Percentiles rank a stretch among this genome's conserved stretches.
These are phyloP conservation scores for Ascocoryne sarcoides DNA, from an alignment of 2,329 filamentous ascomycete species.

Conservation along the genomic window DNA sequence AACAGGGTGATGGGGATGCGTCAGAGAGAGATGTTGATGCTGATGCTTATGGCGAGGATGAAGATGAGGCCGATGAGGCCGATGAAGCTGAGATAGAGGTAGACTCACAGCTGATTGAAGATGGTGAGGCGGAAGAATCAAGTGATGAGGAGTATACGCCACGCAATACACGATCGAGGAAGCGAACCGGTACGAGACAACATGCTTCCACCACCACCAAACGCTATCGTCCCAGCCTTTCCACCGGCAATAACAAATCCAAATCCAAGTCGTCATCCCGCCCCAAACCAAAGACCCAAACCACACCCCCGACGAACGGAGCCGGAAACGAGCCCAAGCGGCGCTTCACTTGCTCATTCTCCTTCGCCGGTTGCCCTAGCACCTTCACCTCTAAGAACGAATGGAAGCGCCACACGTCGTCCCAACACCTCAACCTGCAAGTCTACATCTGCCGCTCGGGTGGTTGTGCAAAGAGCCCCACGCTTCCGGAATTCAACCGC, in stretches of 20 bases:
- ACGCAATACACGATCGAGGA: too few relatives aligned
- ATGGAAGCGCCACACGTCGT: conserved; percentile 83
- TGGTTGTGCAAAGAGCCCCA: conserved; percentile 18
- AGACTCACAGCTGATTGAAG: too few relatives aligned
- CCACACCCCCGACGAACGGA: too few relatives aligned
- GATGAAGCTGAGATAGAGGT: too few relatives aligned
- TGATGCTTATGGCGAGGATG: conserved; percentile 12
- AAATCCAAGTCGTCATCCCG: conserved; percentile 6
- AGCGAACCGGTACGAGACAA: neutral
- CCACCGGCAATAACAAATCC: neutral
- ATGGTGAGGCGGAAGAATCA: too few relatives aligned
- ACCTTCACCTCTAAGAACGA: conserved; percentile 81
- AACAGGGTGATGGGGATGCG: neutral
- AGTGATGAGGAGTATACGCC: too few relatives aligned
- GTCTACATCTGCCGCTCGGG: conserved; percentile 60
- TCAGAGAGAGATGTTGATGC: conserved; percentile 11
- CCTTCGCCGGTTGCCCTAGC: conserved; percentile 63
- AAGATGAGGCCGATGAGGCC: too few relatives aligned
- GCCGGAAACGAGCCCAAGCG: too few relatives aligned
- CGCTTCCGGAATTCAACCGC: conserved; percentile 58
- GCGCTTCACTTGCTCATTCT: conserved; percentile 69
- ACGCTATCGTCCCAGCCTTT: neutral
- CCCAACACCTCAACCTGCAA: conserved; percentile 67
- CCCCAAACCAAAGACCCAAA: too few relatives aligned
- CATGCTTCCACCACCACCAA: neutral